Conservation (phyloP, 2,329 filamentous ascomycete species). For the Thielaviopsis populi region DNA sequence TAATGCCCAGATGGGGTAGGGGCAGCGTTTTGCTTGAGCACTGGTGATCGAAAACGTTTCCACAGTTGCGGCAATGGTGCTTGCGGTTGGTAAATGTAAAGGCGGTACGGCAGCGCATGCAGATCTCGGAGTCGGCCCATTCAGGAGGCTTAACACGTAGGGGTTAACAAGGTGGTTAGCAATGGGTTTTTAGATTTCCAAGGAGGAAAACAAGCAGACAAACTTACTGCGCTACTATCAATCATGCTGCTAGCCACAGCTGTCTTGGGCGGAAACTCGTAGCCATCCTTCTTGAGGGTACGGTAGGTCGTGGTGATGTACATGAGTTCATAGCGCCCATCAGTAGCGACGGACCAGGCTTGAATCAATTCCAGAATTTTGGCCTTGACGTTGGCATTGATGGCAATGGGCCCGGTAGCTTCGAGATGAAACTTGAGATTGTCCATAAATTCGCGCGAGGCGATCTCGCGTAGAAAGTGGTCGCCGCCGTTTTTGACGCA, state of each 20-base stretch:
- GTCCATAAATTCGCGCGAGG: constrained; percentile 96
- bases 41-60: constrained; percentile 90
- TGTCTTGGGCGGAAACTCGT: constrained; percentile 72
- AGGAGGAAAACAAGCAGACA: background rate
- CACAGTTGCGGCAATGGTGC: constrained; percentile 95
- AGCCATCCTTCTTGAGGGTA: constrained; percentile 59
- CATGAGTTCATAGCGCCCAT: constrained; percentile 64
- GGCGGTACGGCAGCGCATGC: constrained; percentile 88
- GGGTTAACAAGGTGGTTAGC: background rate
- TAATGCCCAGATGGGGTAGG: constrained; percentile 81
- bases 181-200: background rate
- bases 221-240: constrained; percentile 78
- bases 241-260: constrained; percentile 94
- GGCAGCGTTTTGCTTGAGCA: constrained; percentile 83
- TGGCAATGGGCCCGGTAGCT: constrained; percentile 54
- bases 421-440: constrained; percentile 83
- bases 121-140: constrained; percentile 95
- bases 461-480: constrained; percentile 90
- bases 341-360: constrained; percentile 78
- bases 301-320: constrained; percentile 86
- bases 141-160: constrained; percentile 57
- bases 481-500: constrained; percentile 96
- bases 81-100: constrained; percentile 98
- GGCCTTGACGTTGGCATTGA: constrained; percentile 71
- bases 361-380: constrained; percentile 93